Percentiles rank a stretch among this genome's conserved stretches.
These are phyloP conservation scores for Solanum virginianum DNA, from an alignment of 257 asterid species.

Conservation along the genomic window DNA sequence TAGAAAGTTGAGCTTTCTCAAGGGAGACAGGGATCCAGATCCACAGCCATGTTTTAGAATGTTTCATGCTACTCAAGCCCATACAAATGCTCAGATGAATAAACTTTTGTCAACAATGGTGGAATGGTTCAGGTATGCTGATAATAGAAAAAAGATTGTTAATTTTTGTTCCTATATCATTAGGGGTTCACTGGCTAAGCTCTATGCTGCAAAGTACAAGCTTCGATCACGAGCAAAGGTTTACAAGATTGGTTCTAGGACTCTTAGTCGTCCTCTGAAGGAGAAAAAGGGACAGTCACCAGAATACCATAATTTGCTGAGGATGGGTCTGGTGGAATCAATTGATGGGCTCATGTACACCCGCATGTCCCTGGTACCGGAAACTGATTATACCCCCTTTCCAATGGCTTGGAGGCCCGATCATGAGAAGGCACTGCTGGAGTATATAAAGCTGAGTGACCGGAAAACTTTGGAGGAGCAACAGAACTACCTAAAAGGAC, in stretches of 20 bases:
- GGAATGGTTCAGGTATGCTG: constrained; percentile 98
- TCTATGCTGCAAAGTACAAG: constrained; percentile 94
- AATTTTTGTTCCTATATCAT: constrained; percentile 87
- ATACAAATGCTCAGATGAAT: constrained; percentile 97
- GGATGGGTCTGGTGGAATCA: constrained; percentile 96
- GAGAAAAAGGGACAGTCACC: constrained; percentile 96
- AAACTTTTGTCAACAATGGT: constrained; percentile 78
- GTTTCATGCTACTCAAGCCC: constrained; percentile 99
- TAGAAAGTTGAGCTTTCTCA: constrained; percentile 65
- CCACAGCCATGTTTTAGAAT: constrained; percentile 98
- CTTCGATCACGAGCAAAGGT: constrained; percentile 94
- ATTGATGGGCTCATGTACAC: constrained; percentile 88
- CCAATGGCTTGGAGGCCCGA: constrained; percentile 82
- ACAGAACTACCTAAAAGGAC: constrained; percentile 46
- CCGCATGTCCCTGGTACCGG: constrained; percentile 95
- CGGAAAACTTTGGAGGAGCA: constrained; percentile 69
- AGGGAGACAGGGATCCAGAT: constrained; percentile 96
- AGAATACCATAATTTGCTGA: constrained; percentile 71
- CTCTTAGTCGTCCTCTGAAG: constrained; percentile 79
- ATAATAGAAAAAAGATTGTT: constrained; percentile 85
- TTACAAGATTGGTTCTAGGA: constrained; percentile 75
- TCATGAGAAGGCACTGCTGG: constrained; percentile 87
- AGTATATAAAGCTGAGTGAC: constrained; percentile 63
- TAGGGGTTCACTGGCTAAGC: constrained; percentile 97
- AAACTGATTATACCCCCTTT: constrained; percentile 84